phyloP scores from a whole-genome alignment of 768 basidiomycete genomes.

The Sarcomyxa edulis region DNA sequence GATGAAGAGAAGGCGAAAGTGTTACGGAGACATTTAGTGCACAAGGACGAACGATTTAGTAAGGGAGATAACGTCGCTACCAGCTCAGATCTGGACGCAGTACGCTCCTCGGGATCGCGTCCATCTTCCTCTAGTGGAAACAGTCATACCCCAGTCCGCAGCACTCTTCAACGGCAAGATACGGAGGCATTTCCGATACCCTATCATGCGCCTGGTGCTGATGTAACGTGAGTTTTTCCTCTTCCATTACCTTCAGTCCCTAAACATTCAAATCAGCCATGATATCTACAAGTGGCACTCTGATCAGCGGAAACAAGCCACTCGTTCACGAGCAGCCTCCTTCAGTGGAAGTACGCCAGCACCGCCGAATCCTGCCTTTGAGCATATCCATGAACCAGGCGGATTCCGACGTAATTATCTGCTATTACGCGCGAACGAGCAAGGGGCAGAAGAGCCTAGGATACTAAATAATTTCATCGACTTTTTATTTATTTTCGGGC shows the following conservation, averaged over 20 bases:
- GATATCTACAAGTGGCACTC: conserved; percentile 95
- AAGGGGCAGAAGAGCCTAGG: conserved; percentile 56
- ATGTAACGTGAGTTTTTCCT: conserved; percentile 73
- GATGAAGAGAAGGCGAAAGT: conserved; percentile 84
- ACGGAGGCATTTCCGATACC: conserved; percentile 82
- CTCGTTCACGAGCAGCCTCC: conserved; percentile 65
- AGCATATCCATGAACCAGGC: conserved; percentile 93
- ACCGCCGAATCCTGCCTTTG: conserved; percentile 69
- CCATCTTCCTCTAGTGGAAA: conserved; percentile 13
- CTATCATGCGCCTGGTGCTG: conserved; percentile 82
- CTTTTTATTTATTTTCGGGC: conserved; percentile 91
- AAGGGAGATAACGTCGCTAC: conserved; percentile 1
- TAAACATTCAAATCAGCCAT: conserved; percentile 44
- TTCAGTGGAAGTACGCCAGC: conserved; percentile 51
- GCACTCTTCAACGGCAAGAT: conserved; percentile 34
- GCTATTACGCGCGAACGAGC: conserved; percentile 62
- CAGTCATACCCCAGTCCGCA: too few relatives aligned
- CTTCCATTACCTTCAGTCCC: conserved; percentile 5
- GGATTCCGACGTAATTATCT: conserved; percentile 92
- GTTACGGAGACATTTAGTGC: conserved; percentile 74
- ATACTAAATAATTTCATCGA: conserved; percentile 88
- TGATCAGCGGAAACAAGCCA: conserved; percentile 57
- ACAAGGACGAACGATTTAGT: conserved; percentile 59
- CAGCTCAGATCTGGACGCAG: conserved; percentile 2
- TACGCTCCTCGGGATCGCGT: conserved; percentile 15